phyloP scores from a whole-genome alignment of 2,329 filamentous ascomycete genomes.

The Fusarium albidum region DNA sequence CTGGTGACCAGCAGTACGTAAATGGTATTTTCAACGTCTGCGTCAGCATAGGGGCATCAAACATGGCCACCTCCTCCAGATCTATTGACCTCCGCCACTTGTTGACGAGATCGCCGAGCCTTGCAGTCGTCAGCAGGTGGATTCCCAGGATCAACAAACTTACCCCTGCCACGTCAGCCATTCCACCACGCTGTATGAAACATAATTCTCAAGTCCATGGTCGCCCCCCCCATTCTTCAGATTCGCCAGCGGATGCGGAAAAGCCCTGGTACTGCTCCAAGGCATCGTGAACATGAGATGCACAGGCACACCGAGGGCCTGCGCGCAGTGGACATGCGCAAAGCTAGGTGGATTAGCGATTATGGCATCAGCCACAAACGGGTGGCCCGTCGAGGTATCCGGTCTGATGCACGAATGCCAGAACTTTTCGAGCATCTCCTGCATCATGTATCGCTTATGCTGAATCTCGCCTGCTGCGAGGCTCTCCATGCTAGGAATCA shows the following conservation, averaged over 20 bases:
- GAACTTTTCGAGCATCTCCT: slow-evolving; percentile 41
- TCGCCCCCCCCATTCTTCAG: slow-evolving; percentile 53
- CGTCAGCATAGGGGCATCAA: slow-evolving; percentile 76
- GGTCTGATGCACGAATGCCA: slow-evolving; percentile 40
- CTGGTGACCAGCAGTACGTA: slow-evolving; percentile 81
- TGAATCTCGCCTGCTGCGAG: slow-evolving; percentile 40
- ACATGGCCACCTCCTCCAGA: slow-evolving; percentile 38
- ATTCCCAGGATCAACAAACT: neutral
- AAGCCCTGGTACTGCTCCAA: slow-evolving; percentile 76
- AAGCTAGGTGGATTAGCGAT: slow-evolving; percentile 61
- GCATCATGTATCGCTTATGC: slow-evolving; percentile 39
- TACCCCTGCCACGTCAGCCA: slow-evolving; percentile 79
- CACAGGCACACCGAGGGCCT: slow-evolving; percentile 53
- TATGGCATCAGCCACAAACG: slow-evolving; percentile 59
- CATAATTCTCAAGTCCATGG: slow-evolving; percentile 68
- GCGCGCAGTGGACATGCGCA: slow-evolving; percentile 57
- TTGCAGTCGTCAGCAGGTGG: slow-evolving; percentile 5
- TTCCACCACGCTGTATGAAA: slow-evolving; percentile 76
- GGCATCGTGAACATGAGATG: slow-evolving; percentile 71
- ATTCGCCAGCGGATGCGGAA: slow-evolving; percentile 77
- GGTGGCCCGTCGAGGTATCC: slow-evolving; percentile 29
- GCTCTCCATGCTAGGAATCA: slow-evolving; percentile 41
- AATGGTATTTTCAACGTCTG: slow-evolving; percentile 74
- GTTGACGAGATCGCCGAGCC: slow-evolving; percentile 32
- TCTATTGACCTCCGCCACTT: slow-evolving; percentile 25